Percentiles rank a stretch among this genome's conserved stretches.
Evolutionary conservation across 2,329 filamentous ascomycete species (phyloP).

Genomic region (Cladorrhinum sp.): DNA sequence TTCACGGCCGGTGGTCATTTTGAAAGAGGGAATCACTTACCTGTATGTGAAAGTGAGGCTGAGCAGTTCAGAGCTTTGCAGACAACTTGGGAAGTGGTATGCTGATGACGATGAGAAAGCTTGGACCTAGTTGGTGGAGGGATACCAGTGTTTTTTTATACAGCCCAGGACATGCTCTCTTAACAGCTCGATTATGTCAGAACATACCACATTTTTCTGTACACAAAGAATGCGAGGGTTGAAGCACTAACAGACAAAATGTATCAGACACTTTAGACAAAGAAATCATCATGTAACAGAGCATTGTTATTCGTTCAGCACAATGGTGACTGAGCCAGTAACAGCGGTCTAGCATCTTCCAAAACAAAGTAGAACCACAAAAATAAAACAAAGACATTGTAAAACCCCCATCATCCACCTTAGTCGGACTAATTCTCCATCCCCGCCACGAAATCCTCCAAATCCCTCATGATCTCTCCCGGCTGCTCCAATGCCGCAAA

Average conservation of each 20-base stretch:
- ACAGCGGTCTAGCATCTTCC: neutral
- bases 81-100: neutral
- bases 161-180: neutral
- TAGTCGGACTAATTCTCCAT: neutral
- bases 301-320: too few species aligned
- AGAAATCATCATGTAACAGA: too few species aligned
- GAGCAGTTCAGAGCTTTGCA: neutral
- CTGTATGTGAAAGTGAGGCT: neutral
- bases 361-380: too few species aligned
- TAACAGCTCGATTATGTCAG: neutral
- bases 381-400: too few species aligned
- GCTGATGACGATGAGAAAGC: neutral
- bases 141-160: neutral
- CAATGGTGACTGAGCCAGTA: neutral
- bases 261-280: too few species aligned
- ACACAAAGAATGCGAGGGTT: too few species aligned
- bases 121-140: too few species aligned
- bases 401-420: neutral
- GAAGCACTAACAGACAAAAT: too few species aligned
- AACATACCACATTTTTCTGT: neutral
- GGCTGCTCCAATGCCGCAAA: conserved; percentile 5
- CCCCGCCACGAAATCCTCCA: conserved; percentile 1
- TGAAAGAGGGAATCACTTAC: neutral
- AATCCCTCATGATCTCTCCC: neutral
- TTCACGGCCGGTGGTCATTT: neutral